Evolutionary conservation across 2,329 filamentous ascomycete genomes (phyloP), one percentile per base, ranked within the genome.

Genomic region (Aureobasidium uvarum): DNA sequence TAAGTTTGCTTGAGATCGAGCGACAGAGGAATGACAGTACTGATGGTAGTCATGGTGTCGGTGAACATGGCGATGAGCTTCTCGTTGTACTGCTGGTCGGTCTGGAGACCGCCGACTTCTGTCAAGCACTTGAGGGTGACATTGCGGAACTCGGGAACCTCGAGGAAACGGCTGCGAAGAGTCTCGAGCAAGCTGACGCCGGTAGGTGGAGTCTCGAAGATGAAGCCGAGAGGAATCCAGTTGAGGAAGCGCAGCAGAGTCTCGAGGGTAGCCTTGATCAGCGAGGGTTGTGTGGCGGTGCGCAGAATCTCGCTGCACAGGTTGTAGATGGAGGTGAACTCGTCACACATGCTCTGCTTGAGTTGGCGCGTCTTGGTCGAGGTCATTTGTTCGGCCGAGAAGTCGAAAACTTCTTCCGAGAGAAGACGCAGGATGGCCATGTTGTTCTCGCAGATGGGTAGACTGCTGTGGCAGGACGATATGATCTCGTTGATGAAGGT

Each of bases 401-500:
- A 99, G 81, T 99, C 95, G 75, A 99, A 99, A 43, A 99, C 94
- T 78, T 99, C 95, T 78, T 99, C 95, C 7, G 95, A 99, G 52
- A 99, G 85, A 72, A 99, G 82, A 67, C 95, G 89, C 71, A 99
- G 85, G 72, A 99, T 98, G 69, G 91, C 92, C 95, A 99, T 99
- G 83, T 99, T 99, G 83, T 99, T 99, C 81, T 99, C 95, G 85
- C 96, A 99, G 72, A 99, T 96, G 43, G 94, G 95, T 63, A 99
- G 83, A 78, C 90, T 97, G 71, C 91, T 94, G 77, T 96, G 93
- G 80, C 93, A 98, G 65, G 95, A 94, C 25, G 92, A 90, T 72
- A 99, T 92, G 78, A 99, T 99, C 82, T 99, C 95, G 83, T 98
- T 98, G 85, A 99, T 98, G 79, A 99, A 99, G 23, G 92, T 96